Conservation (phyloP, 257 asterid species). For the Oldenlandia corymbosa region DNA sequence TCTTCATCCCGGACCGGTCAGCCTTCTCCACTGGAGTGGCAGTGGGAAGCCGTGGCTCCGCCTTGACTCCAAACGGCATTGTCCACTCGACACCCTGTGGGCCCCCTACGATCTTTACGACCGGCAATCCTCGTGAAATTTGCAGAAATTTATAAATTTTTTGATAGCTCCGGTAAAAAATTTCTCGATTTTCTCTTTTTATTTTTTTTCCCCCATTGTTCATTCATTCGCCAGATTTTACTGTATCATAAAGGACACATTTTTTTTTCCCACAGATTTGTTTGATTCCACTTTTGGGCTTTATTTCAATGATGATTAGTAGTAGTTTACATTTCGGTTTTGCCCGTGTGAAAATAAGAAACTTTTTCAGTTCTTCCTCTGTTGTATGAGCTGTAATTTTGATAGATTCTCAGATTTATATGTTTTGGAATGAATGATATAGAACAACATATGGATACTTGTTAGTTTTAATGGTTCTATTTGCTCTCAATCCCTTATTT, state of each 20-base stretch:
- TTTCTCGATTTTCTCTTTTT: conserved; percentile 23
- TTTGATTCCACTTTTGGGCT: neutral
- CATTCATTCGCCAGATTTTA: conserved; percentile 9
- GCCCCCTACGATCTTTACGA: conserved; percentile 77
- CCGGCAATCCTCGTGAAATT: conserved; percentile 35
- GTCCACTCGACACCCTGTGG: conserved; percentile 79
- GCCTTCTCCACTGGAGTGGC: conserved; percentile 98
- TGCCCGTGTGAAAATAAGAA: neutral
- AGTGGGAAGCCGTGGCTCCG: conserved; percentile 90
- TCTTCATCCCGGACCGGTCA: conserved; percentile 82
- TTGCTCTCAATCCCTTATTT: neutral
- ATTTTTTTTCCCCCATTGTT: neutral
- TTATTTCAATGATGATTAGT: neutral
- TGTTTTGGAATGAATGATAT: too few species aligned
- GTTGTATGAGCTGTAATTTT: neutral
- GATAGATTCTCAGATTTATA: too few species aligned
- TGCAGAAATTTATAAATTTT: neutral
- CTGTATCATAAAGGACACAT: neutral
- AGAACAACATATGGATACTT: too few species aligned
- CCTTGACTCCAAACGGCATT: conserved; percentile 68
- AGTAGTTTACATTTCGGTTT: neutral
- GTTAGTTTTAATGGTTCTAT: too few species aligned
- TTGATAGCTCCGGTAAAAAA: conserved; percentile 53
- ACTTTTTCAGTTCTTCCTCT: neutral
- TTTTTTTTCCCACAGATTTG: too few species aligned